Base-by-base conservation (phyloP, 441 rosid genomes). In the Iberis amara region DNA sequence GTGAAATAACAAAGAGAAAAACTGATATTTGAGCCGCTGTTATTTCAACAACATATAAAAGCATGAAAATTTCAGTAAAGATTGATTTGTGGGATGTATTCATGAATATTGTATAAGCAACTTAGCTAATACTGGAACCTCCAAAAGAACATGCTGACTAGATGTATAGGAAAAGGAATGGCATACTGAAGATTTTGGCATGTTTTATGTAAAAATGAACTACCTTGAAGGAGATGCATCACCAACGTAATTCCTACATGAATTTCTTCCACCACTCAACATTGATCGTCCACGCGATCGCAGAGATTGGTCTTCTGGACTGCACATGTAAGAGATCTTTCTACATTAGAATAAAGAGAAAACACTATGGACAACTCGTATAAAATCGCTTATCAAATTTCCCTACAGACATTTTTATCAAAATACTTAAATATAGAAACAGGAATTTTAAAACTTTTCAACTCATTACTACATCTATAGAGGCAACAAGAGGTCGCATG, bases 271-370 rank as follows among this genome's bases (percentile, higher is more conserved):
- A 50, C 91, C 87, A 39, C 97, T 82, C 65, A 94, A 79, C 79
- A 83, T 80, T 56, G 99, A 94, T 55, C 91, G 76, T 55, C 85
- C 91, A 62, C 86, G 96, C 64, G 77, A 83, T 72, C 81, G 89
- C 49, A 80, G 60, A 58, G 91, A 87, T 63, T 96, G 99, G 71
- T 87, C 97, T 82, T 94, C 99, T 52, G 99, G 99, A 76, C 99
- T 94, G 88, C 61, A 80, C 66, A 68, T 52, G 50, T 68, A 79
- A 66, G 46, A 55, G 57, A 41, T 12, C 65, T 59, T 26, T 15
- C 30, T 18, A 55, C 48, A 55, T 32, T 49, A 61, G 26, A 30
- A 11, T 49, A 52, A 33, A 50, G 39, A 50, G 23, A 40, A 21
- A 31, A 33, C 37, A 11, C 10, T 31, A 21, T 10, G 36, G 9